Evolutionary conservation across 352 stramenopile species (phyloP).

Genomic region (Phytophthora lateralis): DNA sequence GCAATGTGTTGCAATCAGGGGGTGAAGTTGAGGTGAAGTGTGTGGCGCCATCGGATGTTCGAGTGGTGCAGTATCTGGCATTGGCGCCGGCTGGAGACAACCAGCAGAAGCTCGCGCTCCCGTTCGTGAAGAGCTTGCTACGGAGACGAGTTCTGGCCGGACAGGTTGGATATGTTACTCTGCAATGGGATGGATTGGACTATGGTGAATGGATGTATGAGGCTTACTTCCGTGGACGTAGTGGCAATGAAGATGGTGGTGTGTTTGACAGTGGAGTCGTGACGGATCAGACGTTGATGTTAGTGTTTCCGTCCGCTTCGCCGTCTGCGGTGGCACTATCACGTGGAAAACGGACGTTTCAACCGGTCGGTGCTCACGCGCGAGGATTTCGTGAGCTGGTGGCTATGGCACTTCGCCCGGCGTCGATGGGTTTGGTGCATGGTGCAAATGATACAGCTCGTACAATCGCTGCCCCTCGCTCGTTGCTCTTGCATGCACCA

Average conservation of each 20-base stretch:
- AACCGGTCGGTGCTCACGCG: slow-evolving; percentile 49
- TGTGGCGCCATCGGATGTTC: slow-evolving; percentile 34
- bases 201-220: slow-evolving; percentile 68
- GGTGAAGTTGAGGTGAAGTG: slow-evolving; percentile 24
- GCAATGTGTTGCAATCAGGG: background rate
- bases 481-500: slow-evolving; percentile 65
- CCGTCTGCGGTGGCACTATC: background rate
- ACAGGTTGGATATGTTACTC: slow-evolving; percentile 30
- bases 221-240: slow-evolving; percentile 47
- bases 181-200: slow-evolving; percentile 55
- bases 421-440: background rate
- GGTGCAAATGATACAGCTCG: background rate
- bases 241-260: background rate
- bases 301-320: slow-evolving; percentile 54
- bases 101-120: slow-evolving; percentile 46
- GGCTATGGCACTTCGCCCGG: slow-evolving; percentile 37
- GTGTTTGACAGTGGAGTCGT: slow-evolving; percentile 49
- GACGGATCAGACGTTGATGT: slow-evolving; percentile 62
- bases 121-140: slow-evolving; percentile 64
- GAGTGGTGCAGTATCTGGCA: slow-evolving; percentile 57
- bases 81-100: slow-evolving; percentile 42
- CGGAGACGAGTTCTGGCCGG: slow-evolving; percentile 42
- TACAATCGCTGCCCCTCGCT: slow-evolving; percentile 33
- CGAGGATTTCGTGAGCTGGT: slow-evolving; percentile 46
- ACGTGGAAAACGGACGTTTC: slow-evolving; percentile 1